phyloP scores from a whole-genome alignment of 2,329 filamentous ascomycete genomes.

The Claviceps paspali region DNA sequence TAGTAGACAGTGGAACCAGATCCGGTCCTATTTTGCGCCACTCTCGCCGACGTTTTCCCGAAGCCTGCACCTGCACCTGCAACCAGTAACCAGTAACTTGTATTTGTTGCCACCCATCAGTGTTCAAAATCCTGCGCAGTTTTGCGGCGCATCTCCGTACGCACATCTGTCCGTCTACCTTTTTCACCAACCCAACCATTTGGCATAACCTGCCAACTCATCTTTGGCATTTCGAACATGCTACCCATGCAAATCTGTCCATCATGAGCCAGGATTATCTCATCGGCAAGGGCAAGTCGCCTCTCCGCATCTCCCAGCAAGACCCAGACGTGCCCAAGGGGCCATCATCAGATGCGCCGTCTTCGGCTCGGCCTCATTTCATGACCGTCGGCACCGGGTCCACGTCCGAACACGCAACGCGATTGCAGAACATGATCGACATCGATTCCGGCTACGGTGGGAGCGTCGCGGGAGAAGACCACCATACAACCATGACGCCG shows the following conservation, averaged over 20 bases:
- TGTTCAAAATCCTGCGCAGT: background rate
- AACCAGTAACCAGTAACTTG: no score
- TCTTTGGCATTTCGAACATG: constrained; percentile 16
- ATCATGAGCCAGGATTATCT: constrained; percentile 48
- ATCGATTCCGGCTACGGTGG: constrained; percentile 85
- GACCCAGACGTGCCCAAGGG: constrained; percentile 15
- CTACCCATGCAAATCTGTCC: constrained; percentile 14
- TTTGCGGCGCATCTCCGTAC: background rate
- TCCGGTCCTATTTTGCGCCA: no score
- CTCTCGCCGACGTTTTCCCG: no score
- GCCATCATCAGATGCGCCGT: constrained; percentile 10
- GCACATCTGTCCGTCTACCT: background rate
- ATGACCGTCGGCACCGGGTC: constrained; percentile 80
- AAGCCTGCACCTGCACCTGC: no score
- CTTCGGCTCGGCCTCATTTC: constrained; percentile 43
- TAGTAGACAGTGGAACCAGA: no score
- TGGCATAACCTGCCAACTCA: background rate
- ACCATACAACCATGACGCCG: constrained; percentile 14
- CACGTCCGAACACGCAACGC: constrained; percentile 65
- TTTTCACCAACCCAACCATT: background rate
- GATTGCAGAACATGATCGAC: constrained; percentile 68
- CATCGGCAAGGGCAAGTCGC: constrained; percentile 37
- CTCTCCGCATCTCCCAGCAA: constrained; percentile 17
- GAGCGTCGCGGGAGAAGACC: constrained; percentile 53
- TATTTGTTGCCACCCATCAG: no score